Percentiles rank a stretch among this genome's conserved stretches.
phyloP scores from a whole-genome alignment of 805 yeast genomes.

The Jamesozyma piceae region DNA sequence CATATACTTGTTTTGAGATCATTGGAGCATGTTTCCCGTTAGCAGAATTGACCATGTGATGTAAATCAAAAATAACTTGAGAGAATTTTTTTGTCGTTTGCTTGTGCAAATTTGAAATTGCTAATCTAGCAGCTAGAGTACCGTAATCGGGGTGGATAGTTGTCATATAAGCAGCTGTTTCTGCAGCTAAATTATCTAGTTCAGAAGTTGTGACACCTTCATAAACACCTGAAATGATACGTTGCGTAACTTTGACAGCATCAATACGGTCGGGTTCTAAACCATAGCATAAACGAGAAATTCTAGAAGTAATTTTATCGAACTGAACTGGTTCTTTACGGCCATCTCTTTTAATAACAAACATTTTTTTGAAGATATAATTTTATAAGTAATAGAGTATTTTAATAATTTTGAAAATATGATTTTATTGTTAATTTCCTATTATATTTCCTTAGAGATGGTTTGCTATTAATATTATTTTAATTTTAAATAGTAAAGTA shows the following conservation, averaged over 20 bases:
- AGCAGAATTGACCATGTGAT: conserved; percentile 66
- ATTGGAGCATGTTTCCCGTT: conserved; percentile 45
- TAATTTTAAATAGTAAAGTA: too few relatives aligned
- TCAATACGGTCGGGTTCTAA: conserved; percentile 81
- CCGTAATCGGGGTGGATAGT: conserved; percentile 97
- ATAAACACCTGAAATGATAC: conserved; percentile 71
- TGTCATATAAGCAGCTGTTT: conserved; percentile 92
- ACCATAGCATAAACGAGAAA: conserved; percentile 86
- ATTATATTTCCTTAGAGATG: too few relatives aligned
- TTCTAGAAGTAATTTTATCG: conserved; percentile 90
- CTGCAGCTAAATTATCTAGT: conserved; percentile 73
- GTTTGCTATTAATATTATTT: too few relatives aligned
- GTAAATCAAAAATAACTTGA: conserved; percentile 57
- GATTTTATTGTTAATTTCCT: too few relatives aligned
- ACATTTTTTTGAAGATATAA: too few relatives aligned
- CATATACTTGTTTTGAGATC: conserved; percentile 55
- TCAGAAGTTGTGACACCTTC: conserved; percentile 89
- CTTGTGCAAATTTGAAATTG: conserved; percentile 83
- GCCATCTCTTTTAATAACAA: conserved; percentile 84
- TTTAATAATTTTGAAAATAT: too few relatives aligned
- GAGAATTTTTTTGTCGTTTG: conserved; percentile 77
- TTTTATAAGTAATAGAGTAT: too few relatives aligned
- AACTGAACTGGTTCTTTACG: conserved; percentile 87
- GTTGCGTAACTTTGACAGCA: conserved; percentile 82
- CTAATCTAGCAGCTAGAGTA: conserved; percentile 84